Evolutionary conservation across 2,329 filamentous ascomycete species (phyloP), one percentile per base, ranked within the genome.

Genomic region (Ophiostoma sp.): DNA sequence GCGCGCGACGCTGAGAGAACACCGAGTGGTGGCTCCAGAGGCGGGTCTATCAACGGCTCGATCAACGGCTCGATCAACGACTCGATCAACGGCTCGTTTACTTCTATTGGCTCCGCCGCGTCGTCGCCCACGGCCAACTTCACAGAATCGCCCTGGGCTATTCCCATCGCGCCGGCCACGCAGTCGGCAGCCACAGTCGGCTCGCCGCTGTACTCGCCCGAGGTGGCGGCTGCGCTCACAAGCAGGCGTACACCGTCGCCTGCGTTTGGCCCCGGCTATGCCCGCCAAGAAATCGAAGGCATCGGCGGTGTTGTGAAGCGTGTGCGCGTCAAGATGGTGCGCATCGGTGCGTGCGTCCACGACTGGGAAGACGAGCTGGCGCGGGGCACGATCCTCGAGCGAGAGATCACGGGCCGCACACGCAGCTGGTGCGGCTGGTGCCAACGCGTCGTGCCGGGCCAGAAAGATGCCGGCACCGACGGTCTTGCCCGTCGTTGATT

Each of bases 371-470:
- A 94, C 75, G 92, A 96, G 78, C 84, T 85, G 68, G 84, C 84
- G 47, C 82, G 83, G 7, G 87, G 86, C 4, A 82, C 84, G 69
- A 89, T 90, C 72, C 80, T 97, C 40, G 83, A 83, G 16, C 81
- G 89, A 38, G 94, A 98, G 78, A 84, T 88, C 67, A 81, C 81
- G 14, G 91, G 91, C 0, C 78, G 79, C 65, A 82, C 87, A 68
- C 84, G 93, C 70, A 93, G 90, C 75, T 97, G 92, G 92, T 98
- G 93, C 77, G 92, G 90, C 0, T 97, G 94, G 93, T 98, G 94
- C 77, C 87, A 84, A 77, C 83, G 92, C 70, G 88, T 92, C 3
- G 86, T 96, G 66, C 88, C 88, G 0, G 83, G 87, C 2, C 76
- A 78, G 55, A 80, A 78, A 71, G 84, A 86, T 58, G 73, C 72